Evolutionary conservation across 2,329 filamentous ascomycete species (phyloP).

Genomic region (Hypoxylon sp.): DNA sequence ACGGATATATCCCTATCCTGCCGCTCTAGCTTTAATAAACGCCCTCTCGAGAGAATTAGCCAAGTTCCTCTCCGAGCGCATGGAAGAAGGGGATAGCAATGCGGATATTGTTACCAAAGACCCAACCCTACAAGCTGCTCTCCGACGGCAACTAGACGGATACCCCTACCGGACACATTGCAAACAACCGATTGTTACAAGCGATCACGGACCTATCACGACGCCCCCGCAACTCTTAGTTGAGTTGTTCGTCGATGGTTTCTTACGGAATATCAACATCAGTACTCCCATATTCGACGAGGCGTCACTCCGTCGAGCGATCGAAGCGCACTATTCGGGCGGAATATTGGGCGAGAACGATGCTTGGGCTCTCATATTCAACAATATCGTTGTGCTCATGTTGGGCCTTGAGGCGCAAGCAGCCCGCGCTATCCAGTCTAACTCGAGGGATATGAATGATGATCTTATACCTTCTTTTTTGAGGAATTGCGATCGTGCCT

Average conservation of each 20-base stretch:
- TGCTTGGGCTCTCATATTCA: slow-evolving; percentile 43
- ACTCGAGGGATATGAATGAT: slow-evolving; percentile 35
- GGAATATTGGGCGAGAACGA: slow-evolving; percentile 28
- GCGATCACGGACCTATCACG: slow-evolving; percentile 34
- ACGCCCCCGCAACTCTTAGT: slow-evolving; percentile 34
- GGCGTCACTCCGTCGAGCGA: slow-evolving; percentile 25
- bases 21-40: slow-evolving; percentile 39
- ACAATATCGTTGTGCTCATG: slow-evolving; percentile 42
- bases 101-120: slow-evolving; percentile 10
- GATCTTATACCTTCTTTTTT: slow-evolving; percentile 45
- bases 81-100: slow-evolving; percentile 2
- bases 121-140: slow-evolving; percentile 13
- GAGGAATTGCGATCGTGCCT: slow-evolving; percentile 43
- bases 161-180: slow-evolving; percentile 34
- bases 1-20: slow-evolving; percentile 44
- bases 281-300: slow-evolving; percentile 45
- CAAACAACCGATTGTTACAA: slow-evolving; percentile 18
- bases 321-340: slow-evolving; percentile 39
- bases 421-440: slow-evolving; percentile 27
- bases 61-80: slow-evolving; percentile 11
- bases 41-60: slow-evolving; percentile 31
- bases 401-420: slow-evolving; percentile 42
- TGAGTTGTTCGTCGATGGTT: slow-evolving; percentile 41
- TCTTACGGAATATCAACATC: slow-evolving; percentile 42
- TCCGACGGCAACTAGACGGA: slow-evolving; percentile 32